phyloP scores from a whole-genome alignment of 805 yeast species.

The Metschnikowia peoriensis region DNA sequence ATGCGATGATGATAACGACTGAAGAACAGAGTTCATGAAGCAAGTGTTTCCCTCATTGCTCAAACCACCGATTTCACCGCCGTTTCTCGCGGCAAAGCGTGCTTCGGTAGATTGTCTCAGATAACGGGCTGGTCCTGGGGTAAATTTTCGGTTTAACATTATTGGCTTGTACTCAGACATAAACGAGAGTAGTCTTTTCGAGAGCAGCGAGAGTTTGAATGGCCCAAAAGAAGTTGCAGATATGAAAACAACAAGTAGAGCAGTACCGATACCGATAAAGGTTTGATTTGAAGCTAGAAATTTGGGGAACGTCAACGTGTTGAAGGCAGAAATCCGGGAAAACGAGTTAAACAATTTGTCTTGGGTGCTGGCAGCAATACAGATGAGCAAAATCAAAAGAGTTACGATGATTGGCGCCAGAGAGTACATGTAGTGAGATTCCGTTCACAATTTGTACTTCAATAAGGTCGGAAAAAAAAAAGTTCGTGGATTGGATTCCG shows the following conservation, averaged over 20 bases:
- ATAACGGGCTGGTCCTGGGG: constrained; percentile 1
- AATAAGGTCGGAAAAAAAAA: neutral
- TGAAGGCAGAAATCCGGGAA: neutral
- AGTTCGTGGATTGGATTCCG: too few relatives aligned
- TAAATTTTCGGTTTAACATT: constrained; percentile 6
- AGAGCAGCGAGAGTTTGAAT: constrained; percentile 3
- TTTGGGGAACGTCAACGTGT: constrained; percentile 1
- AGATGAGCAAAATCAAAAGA: constrained; percentile 3
- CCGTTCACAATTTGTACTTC: neutral
- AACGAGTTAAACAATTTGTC: neutral
- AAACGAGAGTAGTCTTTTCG: constrained; percentile 2
- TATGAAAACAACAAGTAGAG: constrained; percentile 9
- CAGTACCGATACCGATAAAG: constrained; percentile 9
- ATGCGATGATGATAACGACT: constrained; percentile 73
- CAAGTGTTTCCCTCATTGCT: constrained; percentile 92
- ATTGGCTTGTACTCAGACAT: constrained; percentile 7
- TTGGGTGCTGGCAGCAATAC: neutral
- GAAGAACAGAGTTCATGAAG: constrained; percentile 89
- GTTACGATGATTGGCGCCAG: constrained; percentile 2
- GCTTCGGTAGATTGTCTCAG: constrained; percentile 23
- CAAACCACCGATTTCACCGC: constrained; percentile 82
- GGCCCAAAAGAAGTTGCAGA: constrained; percentile 5
- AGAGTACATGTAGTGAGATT: constrained; percentile 3
- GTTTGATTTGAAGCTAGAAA: constrained; percentile 1
- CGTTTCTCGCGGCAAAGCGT: constrained; percentile 49